A percentile compares a stretch with the other conserved stretches of the same genome.
These are phyloP conservation scores for Euphrasia confusa DNA, from an alignment of 257 asterid species.

Conservation along the genomic window DNA sequence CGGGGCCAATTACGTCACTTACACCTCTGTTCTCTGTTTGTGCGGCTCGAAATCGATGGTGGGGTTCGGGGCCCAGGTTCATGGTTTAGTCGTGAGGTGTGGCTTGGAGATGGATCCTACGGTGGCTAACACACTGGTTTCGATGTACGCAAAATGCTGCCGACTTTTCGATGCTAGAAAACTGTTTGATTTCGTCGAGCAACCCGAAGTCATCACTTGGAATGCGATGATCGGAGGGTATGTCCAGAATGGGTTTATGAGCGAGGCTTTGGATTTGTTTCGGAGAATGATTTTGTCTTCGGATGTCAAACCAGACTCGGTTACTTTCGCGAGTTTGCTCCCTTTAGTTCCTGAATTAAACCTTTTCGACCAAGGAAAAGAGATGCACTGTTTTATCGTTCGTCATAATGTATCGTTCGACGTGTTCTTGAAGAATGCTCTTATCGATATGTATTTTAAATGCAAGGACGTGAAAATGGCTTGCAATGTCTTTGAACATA, in stretches of 20 bases:
- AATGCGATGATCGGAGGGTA: conserved; percentile 83
- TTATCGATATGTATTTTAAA: conserved; percentile 79
- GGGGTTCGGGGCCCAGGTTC: conserved; percentile 56
- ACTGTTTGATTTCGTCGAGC: conserved; percentile 44
- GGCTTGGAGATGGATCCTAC: conserved; percentile 61
- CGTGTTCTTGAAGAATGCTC: conserved; percentile 75
- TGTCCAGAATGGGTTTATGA: conserved; percentile 62
- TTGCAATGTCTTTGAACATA: conserved; percentile 42
- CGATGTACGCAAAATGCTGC: conserved; percentile 70
- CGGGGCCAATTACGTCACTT: conserved; percentile 58
- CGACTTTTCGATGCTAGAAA: conserved; percentile 49
- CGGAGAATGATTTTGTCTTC: conserved; percentile 52
- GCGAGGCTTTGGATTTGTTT: conserved; percentile 52
- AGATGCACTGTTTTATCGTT: conserved; percentile 61
- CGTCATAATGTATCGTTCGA: conserved; percentile 53
- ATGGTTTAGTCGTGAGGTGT: conserved; percentile 47
- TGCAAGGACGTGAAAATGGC: conserved; percentile 61
- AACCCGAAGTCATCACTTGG: conserved; percentile 56
- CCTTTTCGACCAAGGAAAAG: conserved; percentile 45
- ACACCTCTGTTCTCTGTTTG: conserved; percentile 54
- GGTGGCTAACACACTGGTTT: conserved; percentile 63
- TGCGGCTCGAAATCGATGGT: conserved; percentile 56
- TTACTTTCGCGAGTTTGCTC: conserved; percentile 77
- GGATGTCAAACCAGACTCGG: conserved; percentile 56
- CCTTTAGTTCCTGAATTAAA: conserved; percentile 54